Percentiles rank a stretch among this genome's conserved stretches.
These are phyloP conservation scores for Plenodomus lindquistii DNA, from an alignment of 2,329 filamentous ascomycete species.

Conservation along the genomic window DNA sequence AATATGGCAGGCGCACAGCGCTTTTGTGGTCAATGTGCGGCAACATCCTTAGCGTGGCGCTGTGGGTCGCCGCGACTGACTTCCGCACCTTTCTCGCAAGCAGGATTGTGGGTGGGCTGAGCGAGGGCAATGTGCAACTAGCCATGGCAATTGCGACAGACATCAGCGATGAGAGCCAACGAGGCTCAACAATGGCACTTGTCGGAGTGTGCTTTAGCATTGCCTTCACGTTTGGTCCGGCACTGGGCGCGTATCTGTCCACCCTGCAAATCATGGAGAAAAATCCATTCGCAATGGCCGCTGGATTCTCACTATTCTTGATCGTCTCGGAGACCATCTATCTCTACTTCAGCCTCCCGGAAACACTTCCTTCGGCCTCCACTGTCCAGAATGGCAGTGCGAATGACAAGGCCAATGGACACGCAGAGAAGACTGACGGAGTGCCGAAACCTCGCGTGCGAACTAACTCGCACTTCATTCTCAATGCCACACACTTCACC, in stretches of 20 bases:
- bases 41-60: slow-evolving; percentile 88
- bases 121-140: slow-evolving; percentile 95
- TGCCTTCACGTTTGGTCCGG: slow-evolving; percentile 94
- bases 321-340: slow-evolving; percentile 88
- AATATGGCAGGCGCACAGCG: slow-evolving; percentile 82
- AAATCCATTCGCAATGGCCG: slow-evolving; percentile 93
- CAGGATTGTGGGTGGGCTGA: slow-evolving; percentile 86
- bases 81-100: slow-evolving; percentile 97
- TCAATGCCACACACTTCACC: slow-evolving; percentile 84
- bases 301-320: slow-evolving; percentile 81
- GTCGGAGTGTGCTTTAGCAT: slow-evolving; percentile 97
- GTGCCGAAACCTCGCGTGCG: slow-evolving; percentile 45
- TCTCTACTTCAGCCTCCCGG: slow-evolving; percentile 80
- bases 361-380: slow-evolving; percentile 69
- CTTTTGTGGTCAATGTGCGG: slow-evolving; percentile 90
- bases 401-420: slow-evolving; percentile 23
- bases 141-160: slow-evolving; percentile 96
- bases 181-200: slow-evolving; percentile 92
- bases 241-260: slow-evolving; percentile 83
- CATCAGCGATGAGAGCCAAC: slow-evolving; percentile 81
- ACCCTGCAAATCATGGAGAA: slow-evolving; percentile 75
- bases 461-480: slow-evolving; percentile 80
- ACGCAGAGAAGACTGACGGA: slow-evolving; percentile 17
- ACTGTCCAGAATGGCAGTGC: slow-evolving; percentile 15
- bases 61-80: slow-evolving; percentile 92